Base-by-base conservation (phyloP, 2,329 filamentous ascomycete genomes). In the Penicillium sp. region DNA sequence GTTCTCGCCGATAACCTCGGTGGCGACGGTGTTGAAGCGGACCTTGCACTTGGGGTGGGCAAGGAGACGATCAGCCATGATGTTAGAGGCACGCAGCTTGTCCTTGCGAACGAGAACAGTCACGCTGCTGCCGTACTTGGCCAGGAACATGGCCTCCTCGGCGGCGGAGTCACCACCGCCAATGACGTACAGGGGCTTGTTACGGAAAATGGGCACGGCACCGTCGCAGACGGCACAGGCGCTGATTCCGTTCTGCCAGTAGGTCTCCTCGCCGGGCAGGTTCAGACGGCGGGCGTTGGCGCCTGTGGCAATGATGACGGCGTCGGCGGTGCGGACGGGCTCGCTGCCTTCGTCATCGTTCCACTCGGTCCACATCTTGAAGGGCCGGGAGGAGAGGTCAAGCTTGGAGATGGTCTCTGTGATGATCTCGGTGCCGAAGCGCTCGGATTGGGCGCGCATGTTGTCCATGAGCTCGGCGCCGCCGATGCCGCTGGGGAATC, bases 161-260 rank as follows among this genome's bases (percentile, higher is more conserved):
- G 95, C 94, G 18, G 94, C 94, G 16, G 90, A 96, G 78, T 99
- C 94, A 68, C 94, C 94, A 60, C 94, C 95, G 60, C 94, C 94
- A 61, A 99, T 97, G 47, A 99, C 94, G 39, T 93, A 90, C 52
- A 99, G 82, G 9, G 89, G 93, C 82, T 96, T 96, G 76, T 97
- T 91, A 66, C 93, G 85, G 86, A 96, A 99, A 75, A 99, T 97
- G 57, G 94, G 94, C 45, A 97, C 88, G 47, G 92, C 94, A 61
- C 94, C 94, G 71, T 99, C 94, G 77, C 94, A 99, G 46, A 99
- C 94, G 34, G 94, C 94, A 77, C 94, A 99, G 47, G 94, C 94
- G 50, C 89, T 94, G 71, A 99, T 91, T 64, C 94, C 94, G 73
- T 89, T 94, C 73, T 96, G 92, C 95, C 95, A 99, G 84, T 91